Conservation (phyloP, 2,329 filamentous ascomycete species). For the Aspergillus sp. region DNA sequence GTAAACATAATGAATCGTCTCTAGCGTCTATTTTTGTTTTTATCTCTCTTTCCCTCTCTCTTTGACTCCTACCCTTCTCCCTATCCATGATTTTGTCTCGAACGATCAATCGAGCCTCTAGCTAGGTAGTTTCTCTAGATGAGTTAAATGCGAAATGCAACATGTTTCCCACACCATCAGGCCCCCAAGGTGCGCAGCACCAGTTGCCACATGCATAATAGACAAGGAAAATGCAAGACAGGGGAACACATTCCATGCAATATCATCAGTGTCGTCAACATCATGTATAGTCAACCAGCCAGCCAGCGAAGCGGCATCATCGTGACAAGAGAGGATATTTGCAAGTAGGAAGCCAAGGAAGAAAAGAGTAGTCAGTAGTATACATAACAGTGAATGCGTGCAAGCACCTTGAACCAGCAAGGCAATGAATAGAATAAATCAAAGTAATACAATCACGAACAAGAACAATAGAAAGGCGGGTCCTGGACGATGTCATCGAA, state of each 20-base stretch:
- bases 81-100: not conserved
- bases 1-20: not conserved
- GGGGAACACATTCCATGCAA: too few species aligned
- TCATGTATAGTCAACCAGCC: not conserved
- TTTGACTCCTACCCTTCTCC: not conserved
- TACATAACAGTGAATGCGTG: not conserved
- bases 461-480: too few species aligned
- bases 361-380: too few species aligned
- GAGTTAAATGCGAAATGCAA: not conserved
- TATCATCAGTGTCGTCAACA: too few species aligned
- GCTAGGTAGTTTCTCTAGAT: not conserved
- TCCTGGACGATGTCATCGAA: too few species aligned
- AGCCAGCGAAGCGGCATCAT: not conserved
- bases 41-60: not conserved
- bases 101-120: not conserved
- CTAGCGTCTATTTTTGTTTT: conserved; percentile 1
- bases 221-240: too few species aligned
- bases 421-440: not conserved
- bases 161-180: not conserved
- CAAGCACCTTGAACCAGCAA: not conserved
- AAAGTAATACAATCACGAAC: not conserved
- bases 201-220: too few species aligned
- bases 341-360: too few species aligned
- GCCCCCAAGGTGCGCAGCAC: too few species aligned
- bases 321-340: too few species aligned